A percentile compares a stretch with the other conserved stretches of the same genome.
These are phyloP conservation scores for Juglanconis sp. DNA, from an alignment of 2,329 filamentous ascomycete genomes.

Conservation along the genomic window DNA sequence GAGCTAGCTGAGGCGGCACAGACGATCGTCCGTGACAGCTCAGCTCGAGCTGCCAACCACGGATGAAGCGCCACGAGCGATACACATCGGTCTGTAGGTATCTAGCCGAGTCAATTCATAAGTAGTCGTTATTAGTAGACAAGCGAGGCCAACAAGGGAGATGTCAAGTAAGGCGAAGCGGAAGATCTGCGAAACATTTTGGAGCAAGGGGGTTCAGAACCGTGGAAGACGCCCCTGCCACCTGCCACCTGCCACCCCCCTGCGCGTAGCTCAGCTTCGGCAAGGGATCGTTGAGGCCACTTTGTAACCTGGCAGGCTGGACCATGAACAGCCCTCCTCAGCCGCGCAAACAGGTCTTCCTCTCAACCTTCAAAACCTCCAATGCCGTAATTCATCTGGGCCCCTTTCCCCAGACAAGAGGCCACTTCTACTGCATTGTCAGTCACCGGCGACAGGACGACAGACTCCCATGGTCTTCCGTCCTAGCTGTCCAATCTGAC, in stretches of 20 bases:
- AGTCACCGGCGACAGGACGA: conserved; percentile 12
- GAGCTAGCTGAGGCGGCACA: neutral
- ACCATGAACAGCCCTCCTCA: neutral
- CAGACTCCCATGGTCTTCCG: conserved; percentile 3
- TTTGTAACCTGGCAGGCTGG: no score
- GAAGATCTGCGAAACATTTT: conserved; percentile 7
- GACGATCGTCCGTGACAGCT: neutral
- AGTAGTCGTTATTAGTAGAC: no score
- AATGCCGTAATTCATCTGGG: neutral
- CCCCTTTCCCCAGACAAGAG: conserved; percentile 17
- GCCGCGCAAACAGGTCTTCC: neutral
- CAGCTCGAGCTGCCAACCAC: neutral
- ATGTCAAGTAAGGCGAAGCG: neutral
- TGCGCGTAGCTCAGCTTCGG: no score
- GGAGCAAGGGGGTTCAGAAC: neutral
- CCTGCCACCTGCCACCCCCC: neutral
- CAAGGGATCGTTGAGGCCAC: no score
- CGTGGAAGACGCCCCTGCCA: neutral
- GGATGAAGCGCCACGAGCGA: neutral
- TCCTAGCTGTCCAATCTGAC: neutral
- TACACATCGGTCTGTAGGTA: neutral
- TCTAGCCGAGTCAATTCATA: no score
- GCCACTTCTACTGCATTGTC: conserved; percentile 7
- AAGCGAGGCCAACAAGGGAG: neutral
- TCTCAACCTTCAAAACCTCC: neutral